Evolutionary conservation across 2,329 filamentous ascomycete species (phyloP).

Genomic region (Meredithiella fracta): DNA sequence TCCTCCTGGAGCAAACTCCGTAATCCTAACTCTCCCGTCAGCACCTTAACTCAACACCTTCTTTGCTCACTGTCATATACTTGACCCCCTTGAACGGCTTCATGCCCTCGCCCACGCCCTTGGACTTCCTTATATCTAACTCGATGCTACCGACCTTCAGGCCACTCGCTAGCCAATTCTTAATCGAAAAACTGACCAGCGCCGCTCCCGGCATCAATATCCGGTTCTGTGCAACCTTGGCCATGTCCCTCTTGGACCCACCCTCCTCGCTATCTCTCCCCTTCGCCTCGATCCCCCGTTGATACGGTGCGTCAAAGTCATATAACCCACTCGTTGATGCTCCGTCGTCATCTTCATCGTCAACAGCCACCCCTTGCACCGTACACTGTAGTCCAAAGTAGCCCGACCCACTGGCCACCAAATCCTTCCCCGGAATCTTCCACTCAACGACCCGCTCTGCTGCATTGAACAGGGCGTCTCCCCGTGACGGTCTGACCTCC

Average conservation of each 20-base stretch:
- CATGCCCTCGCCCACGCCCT: slow-evolving; percentile 69
- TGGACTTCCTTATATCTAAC: slow-evolving; percentile 61
- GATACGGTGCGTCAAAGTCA: slow-evolving; percentile 12
- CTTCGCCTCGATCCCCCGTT: slow-evolving; percentile 1
- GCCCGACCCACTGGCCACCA: slow-evolving; percentile 39
- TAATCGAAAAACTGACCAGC: slow-evolving; percentile 53
- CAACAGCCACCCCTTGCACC: slow-evolving; percentile 48
- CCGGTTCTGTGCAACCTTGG: slow-evolving; percentile 50
- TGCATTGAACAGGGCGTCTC: slow-evolving; percentile 68
- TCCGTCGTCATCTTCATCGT: slow-evolving; percentile 34
- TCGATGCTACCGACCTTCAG: slow-evolving; percentile 52
- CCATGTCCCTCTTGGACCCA: slow-evolving; percentile 31
- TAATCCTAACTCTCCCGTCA: slow-evolving; percentile 18
- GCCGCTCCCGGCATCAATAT: slow-evolving; percentile 68
- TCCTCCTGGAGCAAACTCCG: no score
- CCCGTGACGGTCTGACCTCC: slow-evolving; percentile 64
- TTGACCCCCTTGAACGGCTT: slow-evolving; percentile 98
- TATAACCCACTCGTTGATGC: slow-evolving; percentile 7
- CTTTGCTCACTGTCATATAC: slow-evolving; percentile 65
- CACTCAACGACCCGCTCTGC: slow-evolving; percentile 62
- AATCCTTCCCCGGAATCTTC: slow-evolving; percentile 64
- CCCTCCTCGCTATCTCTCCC: slow-evolving; percentile 13
- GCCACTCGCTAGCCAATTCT: slow-evolving; percentile 52
- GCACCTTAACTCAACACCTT: slow-evolving; percentile 47
- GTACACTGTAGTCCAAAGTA: slow-evolving; percentile 65